A percentile compares a stretch with the other conserved stretches of the same genome.
Conservation (phyloP, 495 filamentous ascomycete genomes). For the Hypoxylon subgilvum region DNA sequence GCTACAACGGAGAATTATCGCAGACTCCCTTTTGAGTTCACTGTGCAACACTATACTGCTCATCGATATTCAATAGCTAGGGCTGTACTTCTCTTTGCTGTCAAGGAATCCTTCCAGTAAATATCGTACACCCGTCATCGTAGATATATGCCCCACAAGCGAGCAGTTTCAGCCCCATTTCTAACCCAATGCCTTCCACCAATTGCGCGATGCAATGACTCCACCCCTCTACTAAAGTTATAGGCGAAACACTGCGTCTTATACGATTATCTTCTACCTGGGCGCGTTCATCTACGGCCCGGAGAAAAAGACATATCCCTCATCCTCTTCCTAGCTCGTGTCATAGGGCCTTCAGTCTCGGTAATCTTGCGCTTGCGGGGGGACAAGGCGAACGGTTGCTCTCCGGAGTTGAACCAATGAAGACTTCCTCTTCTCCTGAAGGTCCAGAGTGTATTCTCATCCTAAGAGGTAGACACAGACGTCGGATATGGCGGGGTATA, state of each 20-base stretch:
- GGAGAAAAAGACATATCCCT: neutral
- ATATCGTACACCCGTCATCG: too few relatives aligned
- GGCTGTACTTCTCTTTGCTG: too few relatives aligned
- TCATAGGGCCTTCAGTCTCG: conserved; percentile 10
- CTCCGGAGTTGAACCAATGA: neutral
- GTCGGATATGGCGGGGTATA: neutral
- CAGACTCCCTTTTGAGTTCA: too few relatives aligned
- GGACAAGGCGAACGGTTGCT: neutral
- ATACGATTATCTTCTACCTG: conserved; percentile 2
- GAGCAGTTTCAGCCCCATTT: too few relatives aligned
- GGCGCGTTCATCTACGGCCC: neutral
- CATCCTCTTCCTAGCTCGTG: conserved; percentile 7
- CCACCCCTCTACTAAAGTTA: neutral
- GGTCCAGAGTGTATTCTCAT: neutral
- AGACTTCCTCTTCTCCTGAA: neutral
- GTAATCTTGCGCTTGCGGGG: conserved; percentile 12
- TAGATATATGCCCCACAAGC: too few relatives aligned
- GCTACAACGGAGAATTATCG: too few relatives aligned
- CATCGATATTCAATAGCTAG: too few relatives aligned
- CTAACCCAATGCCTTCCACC: conserved; percentile 14
- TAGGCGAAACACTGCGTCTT: neutral
- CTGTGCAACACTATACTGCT: too few relatives aligned
- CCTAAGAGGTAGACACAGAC: neutral
- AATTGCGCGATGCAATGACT: conserved; percentile 28
- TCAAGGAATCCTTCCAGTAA: too few relatives aligned